A percentile compares a stretch with the other conserved stretches of the same genome.
Conservation (phyloP, 1,284 basidiomycete genomes). For the Xerocomus minutiporus region DNA sequence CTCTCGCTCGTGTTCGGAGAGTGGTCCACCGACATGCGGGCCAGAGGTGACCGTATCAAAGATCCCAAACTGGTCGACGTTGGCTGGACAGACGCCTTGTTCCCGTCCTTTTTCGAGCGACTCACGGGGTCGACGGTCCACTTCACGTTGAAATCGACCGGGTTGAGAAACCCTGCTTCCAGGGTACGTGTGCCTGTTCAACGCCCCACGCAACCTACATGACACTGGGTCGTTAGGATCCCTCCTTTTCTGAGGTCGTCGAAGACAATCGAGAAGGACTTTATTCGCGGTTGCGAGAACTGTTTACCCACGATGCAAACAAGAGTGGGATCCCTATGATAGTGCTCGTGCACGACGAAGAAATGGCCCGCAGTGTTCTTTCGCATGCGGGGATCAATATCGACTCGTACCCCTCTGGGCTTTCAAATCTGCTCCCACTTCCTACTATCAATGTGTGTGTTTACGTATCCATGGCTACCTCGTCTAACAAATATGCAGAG, state of each 20-base stretch:
- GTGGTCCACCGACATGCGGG: constrained; percentile 24
- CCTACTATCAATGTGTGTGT: constrained; percentile 6
- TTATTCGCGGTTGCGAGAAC: constrained; percentile 16
- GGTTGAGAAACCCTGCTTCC: constrained; percentile 11
- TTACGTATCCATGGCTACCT: no score
- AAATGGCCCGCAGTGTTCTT: constrained; percentile 27
- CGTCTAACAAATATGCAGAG: constrained; percentile 7
- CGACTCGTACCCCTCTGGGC: constrained; percentile 20
- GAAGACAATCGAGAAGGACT: constrained; percentile 13
- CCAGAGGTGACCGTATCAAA: constrained; percentile 15
- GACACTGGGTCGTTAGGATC: constrained; percentile 11
- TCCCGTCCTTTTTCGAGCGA: constrained; percentile 26
- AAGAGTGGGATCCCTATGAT: constrained; percentile 24
- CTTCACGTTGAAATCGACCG: constrained; percentile 14
- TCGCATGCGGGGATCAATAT: constrained; percentile 22
- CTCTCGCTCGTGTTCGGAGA: constrained; percentile 28
- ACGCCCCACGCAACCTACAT: background rate
- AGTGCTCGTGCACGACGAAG: constrained; percentile 31
- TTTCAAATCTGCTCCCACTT: constrained; percentile 17
- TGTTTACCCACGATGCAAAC: constrained; percentile 20
- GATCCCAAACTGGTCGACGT: constrained; percentile 20
- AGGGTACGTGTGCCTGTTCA: constrained; percentile 17
- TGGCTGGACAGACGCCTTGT: constrained; percentile 31
- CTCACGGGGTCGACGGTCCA: constrained; percentile 20
- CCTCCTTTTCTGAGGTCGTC: constrained; percentile 17